These are phyloP conservation scores for Fusarium avenaceum DNA, from an alignment of 2,329 filamentous ascomycete species.

Conservation along the genomic window DNA sequence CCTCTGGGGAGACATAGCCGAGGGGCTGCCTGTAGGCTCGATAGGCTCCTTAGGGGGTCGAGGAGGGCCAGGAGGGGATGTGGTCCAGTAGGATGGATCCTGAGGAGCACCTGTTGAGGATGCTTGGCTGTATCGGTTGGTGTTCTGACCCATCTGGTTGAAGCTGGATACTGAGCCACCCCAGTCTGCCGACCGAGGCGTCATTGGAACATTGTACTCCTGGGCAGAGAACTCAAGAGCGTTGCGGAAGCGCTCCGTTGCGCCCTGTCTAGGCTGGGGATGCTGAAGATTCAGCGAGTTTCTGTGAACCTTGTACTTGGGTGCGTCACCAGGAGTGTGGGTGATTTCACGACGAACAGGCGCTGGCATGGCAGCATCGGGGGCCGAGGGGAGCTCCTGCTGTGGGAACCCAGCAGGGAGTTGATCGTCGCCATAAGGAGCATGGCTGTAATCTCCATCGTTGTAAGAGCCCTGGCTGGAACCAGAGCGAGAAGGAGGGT, in stretches of 20 bases:
- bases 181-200: constrained; percentile 73
- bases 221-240: constrained; percentile 80
- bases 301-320: constrained; percentile 85
- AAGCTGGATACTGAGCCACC: constrained; percentile 72
- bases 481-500: constrained; percentile 77
- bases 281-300: constrained; percentile 85
- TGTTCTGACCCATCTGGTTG: constrained; percentile 63
- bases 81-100: constrained; percentile 61
- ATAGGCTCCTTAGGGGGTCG: constrained; percentile 75
- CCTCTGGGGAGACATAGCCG: constrained; percentile 61
- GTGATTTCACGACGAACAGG: constrained; percentile 61
- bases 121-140: constrained; percentile 64
- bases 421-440: constrained; percentile 72
- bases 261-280: constrained; percentile 80
- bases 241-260: constrained; percentile 80
- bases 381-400: constrained; percentile 54
- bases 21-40: constrained; percentile 58
- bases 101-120: constrained; percentile 52
- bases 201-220: constrained; percentile 72
- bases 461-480: constrained; percentile 79
- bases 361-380: constrained; percentile 43
- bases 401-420: constrained; percentile 70
- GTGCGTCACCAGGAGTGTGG: constrained; percentile 75
- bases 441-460: constrained; percentile 66
- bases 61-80: constrained; percentile 63